Evolutionary conservation across 83 land plant genomes (phyloP).

Genomic region (Diphasiastrum complanatum): DNA sequence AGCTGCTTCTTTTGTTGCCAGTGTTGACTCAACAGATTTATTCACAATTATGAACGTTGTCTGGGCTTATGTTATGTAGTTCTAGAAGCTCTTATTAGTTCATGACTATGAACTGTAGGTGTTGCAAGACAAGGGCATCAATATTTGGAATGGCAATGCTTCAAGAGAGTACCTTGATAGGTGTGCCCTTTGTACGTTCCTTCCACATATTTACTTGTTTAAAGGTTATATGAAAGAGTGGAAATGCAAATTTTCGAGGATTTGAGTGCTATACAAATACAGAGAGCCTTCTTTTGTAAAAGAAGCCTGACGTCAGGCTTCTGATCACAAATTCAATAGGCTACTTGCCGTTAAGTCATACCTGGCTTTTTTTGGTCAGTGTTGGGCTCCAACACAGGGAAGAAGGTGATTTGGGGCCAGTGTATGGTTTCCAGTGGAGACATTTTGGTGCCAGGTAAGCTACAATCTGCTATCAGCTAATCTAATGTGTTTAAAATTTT

Average conservation of each 20-base stretch:
- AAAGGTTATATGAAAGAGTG: background rate
- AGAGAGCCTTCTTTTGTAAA: no score
- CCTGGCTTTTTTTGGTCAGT: constrained; percentile 30
- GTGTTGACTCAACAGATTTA: no score
- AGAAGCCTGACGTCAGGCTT: no score
- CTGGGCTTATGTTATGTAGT: background rate
- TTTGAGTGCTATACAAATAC: background rate
- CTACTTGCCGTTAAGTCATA: background rate
- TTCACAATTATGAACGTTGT: no score
- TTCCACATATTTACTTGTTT: background rate
- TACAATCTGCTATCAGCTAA: background rate
- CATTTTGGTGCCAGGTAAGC: constrained; percentile 93
- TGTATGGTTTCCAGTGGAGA: constrained; percentile 99
- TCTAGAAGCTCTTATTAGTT: background rate
- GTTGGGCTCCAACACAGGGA: constrained; percentile 71
- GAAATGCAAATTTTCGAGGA: background rate
- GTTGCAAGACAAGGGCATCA: constrained; percentile 80
- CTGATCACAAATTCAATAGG: background rate
- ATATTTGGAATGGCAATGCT: constrained; percentile 97
- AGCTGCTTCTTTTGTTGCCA: no score
- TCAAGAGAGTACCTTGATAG: constrained; percentile 90
- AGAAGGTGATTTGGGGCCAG: constrained; percentile 93
- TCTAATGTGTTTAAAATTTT: background rate
- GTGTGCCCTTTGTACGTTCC: constrained; percentile 19
- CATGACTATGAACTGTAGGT: constrained; percentile 39